phyloP scores from a whole-genome alignment of 495 filamentous ascomycete genomes.

The Trichoderma gamsii region DNA sequence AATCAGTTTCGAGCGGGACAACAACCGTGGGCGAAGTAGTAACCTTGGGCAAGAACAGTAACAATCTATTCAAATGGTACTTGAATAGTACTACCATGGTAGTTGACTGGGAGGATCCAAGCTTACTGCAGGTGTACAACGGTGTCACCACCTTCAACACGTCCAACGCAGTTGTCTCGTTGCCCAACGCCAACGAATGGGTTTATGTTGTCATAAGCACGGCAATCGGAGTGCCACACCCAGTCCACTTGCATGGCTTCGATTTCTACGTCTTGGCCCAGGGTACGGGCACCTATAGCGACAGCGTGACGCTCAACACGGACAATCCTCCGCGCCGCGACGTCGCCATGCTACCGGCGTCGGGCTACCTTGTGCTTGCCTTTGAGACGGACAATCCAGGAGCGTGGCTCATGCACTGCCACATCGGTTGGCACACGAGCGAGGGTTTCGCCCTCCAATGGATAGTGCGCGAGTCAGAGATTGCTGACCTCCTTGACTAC shows the following conservation, averaged over 20 bases:
- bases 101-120: conserved; percentile 19
- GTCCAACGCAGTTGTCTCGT: conserved; percentile 17
- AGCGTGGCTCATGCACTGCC: conserved; percentile 42
- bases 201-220: conserved; percentile 19
- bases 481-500: not conserved
- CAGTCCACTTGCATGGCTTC: conserved; percentile 55
- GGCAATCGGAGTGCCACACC: conserved; percentile 31
- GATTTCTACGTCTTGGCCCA: conserved; percentile 53
- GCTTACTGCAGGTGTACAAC: conserved; percentile 21
- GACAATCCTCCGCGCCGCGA: conserved; percentile 33
- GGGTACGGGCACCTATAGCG: conserved; percentile 26
- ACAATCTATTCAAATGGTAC: not conserved
- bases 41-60: not conserved
- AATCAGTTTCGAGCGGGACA: conserved; percentile 17
- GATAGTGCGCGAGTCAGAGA: conserved; percentile 29
- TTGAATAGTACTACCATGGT: conserved; percentile 7
- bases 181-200: conserved; percentile 18
- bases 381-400: conserved; percentile 45
- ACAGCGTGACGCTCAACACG: conserved; percentile 26
- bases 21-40: not conserved
- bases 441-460: conserved; percentile 43
- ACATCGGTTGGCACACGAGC: conserved; percentile 48
- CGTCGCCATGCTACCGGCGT: conserved; percentile 36
- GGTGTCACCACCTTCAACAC: conserved; percentile 14
- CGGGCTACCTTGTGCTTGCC: conserved; percentile 35